Conservation (phyloP, 495 filamentous ascomycete species). For the Neurospora pannonica region DNA sequence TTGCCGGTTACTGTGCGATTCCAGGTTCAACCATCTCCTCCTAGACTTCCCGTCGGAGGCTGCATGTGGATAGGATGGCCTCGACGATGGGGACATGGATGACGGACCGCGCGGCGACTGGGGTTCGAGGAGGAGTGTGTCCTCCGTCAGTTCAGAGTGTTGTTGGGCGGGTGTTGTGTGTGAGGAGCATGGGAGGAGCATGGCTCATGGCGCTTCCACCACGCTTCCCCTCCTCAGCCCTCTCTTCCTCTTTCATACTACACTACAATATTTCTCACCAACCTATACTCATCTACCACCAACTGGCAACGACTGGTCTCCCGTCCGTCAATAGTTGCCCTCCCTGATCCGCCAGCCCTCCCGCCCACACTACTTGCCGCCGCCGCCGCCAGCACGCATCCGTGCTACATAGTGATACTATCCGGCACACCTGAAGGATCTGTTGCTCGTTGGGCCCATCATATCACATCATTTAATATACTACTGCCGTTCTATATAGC, state of each 20-base stretch:
- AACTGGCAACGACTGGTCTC: conserved; percentile 1
- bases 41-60: neutral
- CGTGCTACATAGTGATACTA: neutral
- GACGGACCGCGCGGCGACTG: neutral
- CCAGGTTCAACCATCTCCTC: neutral
- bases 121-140: neutral
- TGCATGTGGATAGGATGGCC: neutral
- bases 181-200: neutral
- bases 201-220: neutral
- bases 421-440: neutral
- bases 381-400: neutral
- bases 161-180: neutral
- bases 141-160: neutral
- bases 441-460: neutral
- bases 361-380: neutral
- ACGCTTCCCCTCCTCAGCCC: neutral
- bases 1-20: neutral
- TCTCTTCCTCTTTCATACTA: neutral
- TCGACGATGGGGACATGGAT: neutral
- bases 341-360: neutral
- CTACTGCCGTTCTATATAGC: conserved; percentile 7
- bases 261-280: neutral
- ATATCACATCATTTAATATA: neutral
- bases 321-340: conserved; percentile 6
- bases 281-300: neutral